These are phyloP conservation scores for Cladosporium sp. DNA, from an alignment of 2,329 filamentous ascomycete species.

Conservation along the genomic window DNA sequence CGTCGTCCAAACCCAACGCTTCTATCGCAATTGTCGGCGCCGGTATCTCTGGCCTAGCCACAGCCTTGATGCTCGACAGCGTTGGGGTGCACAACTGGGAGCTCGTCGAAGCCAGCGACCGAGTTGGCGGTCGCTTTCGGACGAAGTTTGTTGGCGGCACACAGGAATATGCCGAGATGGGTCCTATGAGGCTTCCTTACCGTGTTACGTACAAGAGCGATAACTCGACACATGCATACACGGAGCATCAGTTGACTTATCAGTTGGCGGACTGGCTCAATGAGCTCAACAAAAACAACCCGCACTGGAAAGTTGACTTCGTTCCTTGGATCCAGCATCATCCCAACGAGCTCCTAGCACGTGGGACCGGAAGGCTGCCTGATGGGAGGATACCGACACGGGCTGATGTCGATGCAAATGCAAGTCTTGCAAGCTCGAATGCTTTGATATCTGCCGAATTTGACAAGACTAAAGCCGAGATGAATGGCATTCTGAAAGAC, in stretches of 20 bases:
- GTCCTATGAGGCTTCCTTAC: slow-evolving; percentile 57
- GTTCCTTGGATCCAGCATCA: slow-evolving; percentile 55
- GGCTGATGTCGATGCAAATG: slow-evolving; percentile 41
- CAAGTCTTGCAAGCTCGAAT: slow-evolving; percentile 5
- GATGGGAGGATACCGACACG: slow-evolving; percentile 48
- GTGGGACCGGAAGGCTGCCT: slow-evolving; percentile 42
- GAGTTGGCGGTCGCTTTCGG: slow-evolving; percentile 59
- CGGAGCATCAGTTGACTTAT: slow-evolving; percentile 58
- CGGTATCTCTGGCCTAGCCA: slow-evolving; percentile 59
- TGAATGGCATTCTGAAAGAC: slow-evolving; percentile 9
- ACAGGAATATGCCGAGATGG: slow-evolving; percentile 61
- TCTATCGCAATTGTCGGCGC: slow-evolving; percentile 51
- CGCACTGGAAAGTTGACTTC: slow-evolving; percentile 48
- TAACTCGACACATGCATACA: slow-evolving; percentile 51
- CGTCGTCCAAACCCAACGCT: not conserved
- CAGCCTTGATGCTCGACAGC: slow-evolving; percentile 41
- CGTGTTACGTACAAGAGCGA: slow-evolving; percentile 40
- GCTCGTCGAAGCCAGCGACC: slow-evolving; percentile 53
- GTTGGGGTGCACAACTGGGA: slow-evolving; percentile 53
- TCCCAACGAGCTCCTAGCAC: slow-evolving; percentile 45
- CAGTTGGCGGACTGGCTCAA: slow-evolving; percentile 55
- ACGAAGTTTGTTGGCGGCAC: slow-evolving; percentile 55
- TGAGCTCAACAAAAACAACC: slow-evolving; percentile 47
- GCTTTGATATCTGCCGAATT: slow-evolving; percentile 4
- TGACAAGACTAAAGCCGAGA: slow-evolving; percentile 11